Base-by-base conservation (phyloP, 495 filamentous ascomycete genomes). In the Xylaria palmicola region DNA sequence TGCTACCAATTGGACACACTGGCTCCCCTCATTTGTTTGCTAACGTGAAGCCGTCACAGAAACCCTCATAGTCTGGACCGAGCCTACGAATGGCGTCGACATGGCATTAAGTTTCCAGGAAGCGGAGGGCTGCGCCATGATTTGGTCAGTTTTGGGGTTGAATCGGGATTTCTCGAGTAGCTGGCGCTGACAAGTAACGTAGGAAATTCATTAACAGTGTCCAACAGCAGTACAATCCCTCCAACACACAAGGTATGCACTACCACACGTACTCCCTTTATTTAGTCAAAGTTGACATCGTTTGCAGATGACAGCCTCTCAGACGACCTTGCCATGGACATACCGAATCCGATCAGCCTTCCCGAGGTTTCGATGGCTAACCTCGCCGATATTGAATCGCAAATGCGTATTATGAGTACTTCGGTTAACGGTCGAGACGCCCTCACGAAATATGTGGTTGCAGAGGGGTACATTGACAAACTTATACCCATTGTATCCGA, bases 91-190 rank as follows among this genome's bases (percentile, higher is more conserved):
- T 77, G 89, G 89, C 27, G 87, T 90, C 59, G 94, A 98, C 71
- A 98, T 98, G 94, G 94, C 94, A 32, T 83, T 98, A 56, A 97
- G 93, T 74, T 98, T 98, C 74, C 94, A 98, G 75, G 95, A 98
- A 74, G 89, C 94, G 3, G 94, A 98, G 59, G 94, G 95, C 15
- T 98, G 94, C 73, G 86, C 88, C 10, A 80, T 87, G 22, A 97
- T 98, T 74, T 98, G 94, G 94, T 95, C 62, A 40, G 71, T 73
- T 8, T 34, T 10, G 22, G 22, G 62, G 36, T 74, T 77, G 62
- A 43, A 20, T 17, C 19, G 6, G 47, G 48, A 29, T 39, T 26
- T n/a, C 13, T 49, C 9, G 34, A 63, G 39, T 24, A 15, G 7
- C 49, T 19, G 13, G 6, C 15, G 30, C 49, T 61, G 50, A 61